phyloP scores from a whole-genome alignment of 306 rosid species.

The Comarum palustre region DNA sequence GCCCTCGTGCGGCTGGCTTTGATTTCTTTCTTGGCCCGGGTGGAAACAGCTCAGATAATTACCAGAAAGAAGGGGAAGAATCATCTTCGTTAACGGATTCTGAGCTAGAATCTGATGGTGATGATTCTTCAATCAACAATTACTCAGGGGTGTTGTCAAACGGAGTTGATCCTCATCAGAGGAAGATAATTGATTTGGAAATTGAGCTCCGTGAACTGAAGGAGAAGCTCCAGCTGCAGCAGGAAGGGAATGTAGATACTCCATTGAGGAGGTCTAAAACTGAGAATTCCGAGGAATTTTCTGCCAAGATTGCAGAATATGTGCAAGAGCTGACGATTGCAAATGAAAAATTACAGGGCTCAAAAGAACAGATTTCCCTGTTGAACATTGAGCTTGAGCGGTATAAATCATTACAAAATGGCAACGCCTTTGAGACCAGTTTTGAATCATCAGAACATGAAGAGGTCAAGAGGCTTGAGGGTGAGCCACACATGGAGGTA shows the following conservation, averaged over 20 bases:
- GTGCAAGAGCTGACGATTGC: slow-evolving; percentile 55
- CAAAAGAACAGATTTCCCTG: slow-evolving; percentile 44
- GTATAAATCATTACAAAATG: slow-evolving; percentile 24
- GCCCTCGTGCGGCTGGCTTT: slow-evolving; percentile 88
- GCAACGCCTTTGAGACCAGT: slow-evolving; percentile 20
- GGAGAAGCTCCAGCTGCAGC: slow-evolving; percentile 63
- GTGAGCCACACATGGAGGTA: slow-evolving; percentile 17
- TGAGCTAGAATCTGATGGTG: slow-evolving; percentile 88
- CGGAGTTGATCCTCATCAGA: slow-evolving; percentile 49
- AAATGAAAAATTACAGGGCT: slow-evolving; percentile 52
- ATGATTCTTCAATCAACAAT: slow-evolving; percentile 85
- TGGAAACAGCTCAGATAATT: slow-evolving; percentile 53
- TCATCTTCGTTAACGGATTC: slow-evolving; percentile 77
- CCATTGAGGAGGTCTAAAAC: slow-evolving; percentile 34
- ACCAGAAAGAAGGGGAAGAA: slow-evolving; percentile 78
- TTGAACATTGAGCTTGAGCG: slow-evolving; percentile 53
- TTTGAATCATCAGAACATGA: slow-evolving; percentile 24
- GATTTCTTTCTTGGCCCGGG: slow-evolving; percentile 86
- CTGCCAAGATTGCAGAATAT: slow-evolving; percentile 41
- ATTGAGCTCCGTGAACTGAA: slow-evolving; percentile 72
- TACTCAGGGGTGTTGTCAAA: slow-evolving; percentile 46
- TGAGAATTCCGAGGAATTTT: slow-evolving; percentile 42
- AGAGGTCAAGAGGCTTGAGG: slow-evolving; percentile 24
- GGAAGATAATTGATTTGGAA: slow-evolving; percentile 74
- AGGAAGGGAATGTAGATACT: slow-evolving; percentile 50